phyloP scores from a whole-genome alignment of 2,329 filamentous ascomycete genomes.

The Clarireedia monteithiana region DNA sequence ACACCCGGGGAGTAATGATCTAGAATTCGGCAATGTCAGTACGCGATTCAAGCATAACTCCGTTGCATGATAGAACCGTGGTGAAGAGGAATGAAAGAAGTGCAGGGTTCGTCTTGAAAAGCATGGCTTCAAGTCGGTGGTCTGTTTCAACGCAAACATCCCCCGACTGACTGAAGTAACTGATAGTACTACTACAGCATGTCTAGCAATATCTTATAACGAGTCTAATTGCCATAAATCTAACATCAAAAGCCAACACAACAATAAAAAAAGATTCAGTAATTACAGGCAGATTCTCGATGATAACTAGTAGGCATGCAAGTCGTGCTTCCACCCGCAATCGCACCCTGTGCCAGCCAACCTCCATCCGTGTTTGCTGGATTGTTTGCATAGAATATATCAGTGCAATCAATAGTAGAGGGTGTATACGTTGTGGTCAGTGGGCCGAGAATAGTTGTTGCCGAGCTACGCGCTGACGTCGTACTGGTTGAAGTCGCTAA shows the following conservation, averaged over 20 bases:
- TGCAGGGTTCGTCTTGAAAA: too few species aligned
- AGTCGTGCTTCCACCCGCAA: background rate
- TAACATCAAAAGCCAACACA: too few species aligned
- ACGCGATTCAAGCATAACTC: background rate
- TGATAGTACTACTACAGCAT: background rate
- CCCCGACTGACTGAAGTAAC: too few species aligned
- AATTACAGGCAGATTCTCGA: constrained; percentile 1
- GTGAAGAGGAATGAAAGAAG: background rate
- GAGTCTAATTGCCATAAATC: background rate
- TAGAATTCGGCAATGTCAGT: background rate
- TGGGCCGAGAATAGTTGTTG: background rate
- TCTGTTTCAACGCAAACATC: too few species aligned
- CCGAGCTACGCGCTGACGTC: background rate
- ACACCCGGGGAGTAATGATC: constrained; percentile 4
- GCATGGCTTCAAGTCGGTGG: too few species aligned
- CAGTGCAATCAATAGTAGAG: background rate
- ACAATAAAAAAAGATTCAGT: background rate
- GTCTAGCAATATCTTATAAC: background rate
- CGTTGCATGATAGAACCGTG: too few species aligned
- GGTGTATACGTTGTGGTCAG: constrained; percentile 3
- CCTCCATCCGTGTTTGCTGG: background rate
- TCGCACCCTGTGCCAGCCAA: constrained; percentile 1
- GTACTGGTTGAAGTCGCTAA: background rate
- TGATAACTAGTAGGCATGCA: constrained; percentile 2
- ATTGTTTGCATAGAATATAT: constrained; percentile 2